These are phyloP conservation scores for Ascosphaera aggregata DNA, from an alignment of 2,329 filamentous ascomycete genomes.

Conservation along the genomic window DNA sequence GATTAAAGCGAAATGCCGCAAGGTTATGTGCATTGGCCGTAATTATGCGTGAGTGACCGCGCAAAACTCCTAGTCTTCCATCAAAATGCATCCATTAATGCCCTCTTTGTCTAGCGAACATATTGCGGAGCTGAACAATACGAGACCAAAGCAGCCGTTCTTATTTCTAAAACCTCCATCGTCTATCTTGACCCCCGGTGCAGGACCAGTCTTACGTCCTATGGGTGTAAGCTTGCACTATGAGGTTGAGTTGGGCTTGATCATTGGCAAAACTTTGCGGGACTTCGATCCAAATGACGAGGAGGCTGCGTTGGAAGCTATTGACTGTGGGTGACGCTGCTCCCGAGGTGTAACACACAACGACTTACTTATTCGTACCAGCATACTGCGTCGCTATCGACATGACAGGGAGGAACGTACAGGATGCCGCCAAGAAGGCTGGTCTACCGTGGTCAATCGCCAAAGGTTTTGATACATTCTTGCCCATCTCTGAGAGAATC, in stretches of 20 bases:
- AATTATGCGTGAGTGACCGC: slow-evolving; percentile 62
- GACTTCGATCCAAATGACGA: slow-evolving; percentile 56
- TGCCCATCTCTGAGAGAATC: slow-evolving; percentile 66
- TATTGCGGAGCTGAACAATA: slow-evolving; percentile 73
- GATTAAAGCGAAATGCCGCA: slow-evolving; percentile 31
- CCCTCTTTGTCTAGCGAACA: slow-evolving; percentile 43
- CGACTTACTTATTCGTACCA: slow-evolving; percentile 11
- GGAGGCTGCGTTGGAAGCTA: slow-evolving; percentile 54
- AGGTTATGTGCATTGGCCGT: slow-evolving; percentile 82
- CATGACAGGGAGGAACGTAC: slow-evolving; percentile 89
- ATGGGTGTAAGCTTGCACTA: slow-evolving; percentile 72
- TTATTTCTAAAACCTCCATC: slow-evolving; percentile 95
- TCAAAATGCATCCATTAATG: slow-evolving; percentile 1
- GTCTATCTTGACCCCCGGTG: slow-evolving; percentile 56
- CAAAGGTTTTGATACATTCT: slow-evolving; percentile 96
- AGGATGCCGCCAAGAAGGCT: slow-evolving; percentile 93
- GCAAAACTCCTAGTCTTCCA: slow-evolving; percentile 2
- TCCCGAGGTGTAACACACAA: slow-evolving; percentile 1
- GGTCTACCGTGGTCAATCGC: slow-evolving; percentile 89
- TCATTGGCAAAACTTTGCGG: slow-evolving; percentile 60
- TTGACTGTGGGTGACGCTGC: slow-evolving; percentile 34
- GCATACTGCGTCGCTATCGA: slow-evolving; percentile 84
- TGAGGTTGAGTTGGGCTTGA: slow-evolving; percentile 78
- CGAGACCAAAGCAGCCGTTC: slow-evolving; percentile 80
- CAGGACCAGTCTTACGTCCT: slow-evolving; percentile 61